phyloP scores from a whole-genome alignment of 169 alveolate genomes.

The Eimeria falciformis region DNA sequence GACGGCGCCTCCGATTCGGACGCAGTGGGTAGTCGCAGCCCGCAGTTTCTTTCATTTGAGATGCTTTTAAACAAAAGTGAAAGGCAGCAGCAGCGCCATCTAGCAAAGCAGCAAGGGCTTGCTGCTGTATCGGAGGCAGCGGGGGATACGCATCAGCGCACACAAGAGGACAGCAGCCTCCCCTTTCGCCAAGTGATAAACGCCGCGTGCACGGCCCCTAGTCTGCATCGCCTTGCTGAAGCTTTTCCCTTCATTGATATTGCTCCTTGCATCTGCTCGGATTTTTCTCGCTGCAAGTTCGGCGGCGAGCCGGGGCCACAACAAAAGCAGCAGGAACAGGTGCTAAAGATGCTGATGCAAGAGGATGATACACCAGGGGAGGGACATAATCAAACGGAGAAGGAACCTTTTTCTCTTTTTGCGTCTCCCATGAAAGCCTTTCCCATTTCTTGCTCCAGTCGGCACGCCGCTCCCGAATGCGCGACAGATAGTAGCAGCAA shows the following conservation, averaged over 20 bases:
- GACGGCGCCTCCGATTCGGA: conserved; percentile 13
- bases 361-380: background rate
- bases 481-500: background rate
- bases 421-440: background rate
- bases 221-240: background rate
- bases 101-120: background rate
- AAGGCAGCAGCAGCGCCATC: background rate
- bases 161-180: background rate
- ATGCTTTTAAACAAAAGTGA: background rate
- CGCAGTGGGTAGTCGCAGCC: background rate
- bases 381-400: background rate
- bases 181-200: conserved; percentile 6
- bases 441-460: background rate
- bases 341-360: background rate
- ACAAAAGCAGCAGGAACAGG: background rate
- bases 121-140: background rate
- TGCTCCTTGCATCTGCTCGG: background rate
- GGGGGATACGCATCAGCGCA: background rate
- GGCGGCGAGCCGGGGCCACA: conserved; percentile 25
- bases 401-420: conserved; percentile 12
- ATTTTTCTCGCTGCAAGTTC: background rate
- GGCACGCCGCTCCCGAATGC: background rate
- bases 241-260: background rate
- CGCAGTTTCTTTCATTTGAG: background rate
- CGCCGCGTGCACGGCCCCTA: conserved; percentile 20